A percentile compares a stretch with the other conserved stretches of the same genome.
Evolutionary conservation across 1,139 yeast genomes (phyloP).

Genomic region (Chernovozyma sophiae-reginae): DNA sequence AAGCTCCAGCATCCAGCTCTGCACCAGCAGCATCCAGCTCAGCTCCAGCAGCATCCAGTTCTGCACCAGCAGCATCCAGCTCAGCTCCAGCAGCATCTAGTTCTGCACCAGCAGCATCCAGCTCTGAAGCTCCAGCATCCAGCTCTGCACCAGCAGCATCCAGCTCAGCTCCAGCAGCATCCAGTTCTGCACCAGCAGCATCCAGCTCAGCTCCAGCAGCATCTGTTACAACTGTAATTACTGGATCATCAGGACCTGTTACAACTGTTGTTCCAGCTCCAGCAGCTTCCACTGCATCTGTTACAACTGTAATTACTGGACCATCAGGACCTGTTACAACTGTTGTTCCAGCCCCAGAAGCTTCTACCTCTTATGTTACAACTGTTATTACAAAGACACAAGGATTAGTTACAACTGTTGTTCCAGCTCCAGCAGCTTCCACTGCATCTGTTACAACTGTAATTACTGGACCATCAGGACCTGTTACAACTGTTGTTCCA

Average conservation of each 20-base stretch:
- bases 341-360: constrained; percentile 8
- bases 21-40: neutral
- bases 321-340: constrained; percentile 8
- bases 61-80: neutral
- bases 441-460: constrained; percentile 6
- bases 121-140: constrained; percentile 1
- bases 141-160: constrained; percentile 1
- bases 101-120: neutral
- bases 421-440: constrained; percentile 5
- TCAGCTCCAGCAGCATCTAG: neutral
- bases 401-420: constrained; percentile 3
- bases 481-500: constrained; percentile 7
- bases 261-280: constrained; percentile 8
- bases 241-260: constrained; percentile 10
- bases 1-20: neutral
- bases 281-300: constrained; percentile 4
- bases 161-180: neutral
- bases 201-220: constrained; percentile 1
- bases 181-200: neutral
- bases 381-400: constrained; percentile 8
- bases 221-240: constrained; percentile 1
- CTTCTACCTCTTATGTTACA: constrained; percentile 11
- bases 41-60: neutral
- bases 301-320: neutral
- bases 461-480: constrained; percentile 5